Percentiles rank a stretch among this genome's conserved stretches.
phyloP scores from a whole-genome alignment of 164 flowering plant species.

The Amborella trichopoda region DNA sequence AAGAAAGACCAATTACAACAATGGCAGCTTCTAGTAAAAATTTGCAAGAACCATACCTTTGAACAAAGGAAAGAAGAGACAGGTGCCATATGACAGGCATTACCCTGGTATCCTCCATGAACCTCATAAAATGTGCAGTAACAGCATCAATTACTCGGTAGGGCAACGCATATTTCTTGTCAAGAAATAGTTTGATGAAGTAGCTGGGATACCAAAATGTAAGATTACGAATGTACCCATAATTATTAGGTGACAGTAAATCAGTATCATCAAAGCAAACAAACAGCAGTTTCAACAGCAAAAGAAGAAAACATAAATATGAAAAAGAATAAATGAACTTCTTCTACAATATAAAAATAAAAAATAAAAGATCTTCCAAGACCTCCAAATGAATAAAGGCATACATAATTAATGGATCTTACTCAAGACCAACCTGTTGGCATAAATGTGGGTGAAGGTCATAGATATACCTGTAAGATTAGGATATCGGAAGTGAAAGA shows the following conservation, averaged over 20 bases:
- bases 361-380: too few species aligned
- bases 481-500: too few species aligned
- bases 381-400: too few species aligned
- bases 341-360: too few species aligned
- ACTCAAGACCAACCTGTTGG: too few species aligned
- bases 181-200: constrained; percentile 79
- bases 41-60: constrained; percentile 34
- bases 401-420: too few species aligned
- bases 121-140: constrained; percentile 73
- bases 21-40: not conserved
- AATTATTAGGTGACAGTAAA: too few species aligned
- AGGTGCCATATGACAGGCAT: constrained; percentile 99
- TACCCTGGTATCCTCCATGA: constrained; percentile 51
- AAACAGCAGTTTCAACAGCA: not conserved
- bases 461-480: too few species aligned
- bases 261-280: too few species aligned
- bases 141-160: constrained; percentile 77
- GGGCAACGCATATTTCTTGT: constrained; percentile 88
- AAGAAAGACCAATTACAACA: not conserved
- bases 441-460: too few species aligned
- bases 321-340: too few species aligned
- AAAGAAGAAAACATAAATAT: not conserved
- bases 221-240: too few species aligned
- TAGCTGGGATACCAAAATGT: constrained; percentile 60
- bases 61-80: constrained; percentile 87